phyloP scores from a whole-genome alignment of 495 filamentous ascomycete species.

The Elasticomyces elasticus region DNA sequence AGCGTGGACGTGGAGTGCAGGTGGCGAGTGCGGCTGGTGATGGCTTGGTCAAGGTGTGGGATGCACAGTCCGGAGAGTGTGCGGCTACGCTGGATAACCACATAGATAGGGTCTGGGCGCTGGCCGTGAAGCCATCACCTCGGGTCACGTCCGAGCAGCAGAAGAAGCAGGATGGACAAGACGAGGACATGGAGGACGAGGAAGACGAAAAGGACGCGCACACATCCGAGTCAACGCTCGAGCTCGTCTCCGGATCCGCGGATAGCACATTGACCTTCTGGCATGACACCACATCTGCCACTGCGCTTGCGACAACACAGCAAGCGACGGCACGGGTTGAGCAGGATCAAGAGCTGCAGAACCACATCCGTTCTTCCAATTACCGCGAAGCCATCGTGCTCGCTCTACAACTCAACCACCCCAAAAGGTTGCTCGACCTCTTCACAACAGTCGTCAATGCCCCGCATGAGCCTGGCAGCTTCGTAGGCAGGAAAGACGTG shows the following conservation, averaged over 20 bases:
- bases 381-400: constrained; percentile 89
- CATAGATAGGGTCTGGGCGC: constrained; percentile 82
- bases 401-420: constrained; percentile 86
- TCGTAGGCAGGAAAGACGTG: constrained; percentile 67
- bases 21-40: constrained; percentile 86
- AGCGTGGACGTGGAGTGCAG: constrained; percentile 39
- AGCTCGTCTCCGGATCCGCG: constrained; percentile 74
- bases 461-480: constrained; percentile 48
- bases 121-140: constrained; percentile 56
- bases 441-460: constrained; percentile 64
- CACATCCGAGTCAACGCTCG: not conserved
- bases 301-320: constrained; percentile 55
- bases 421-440: constrained; percentile 68
- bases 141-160: constrained; percentile 15
- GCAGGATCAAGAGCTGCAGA: constrained; percentile 84
- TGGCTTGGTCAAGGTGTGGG: constrained; percentile 95
- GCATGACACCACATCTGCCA: constrained; percentile 80
- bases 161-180: constrained; percentile 2
- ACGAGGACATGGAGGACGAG: not conserved
- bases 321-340: constrained; percentile 73
- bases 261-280: constrained; percentile 91
- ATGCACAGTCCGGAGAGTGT: constrained; percentile 65
- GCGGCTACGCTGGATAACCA: constrained; percentile 91
- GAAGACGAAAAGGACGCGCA: not conserved
- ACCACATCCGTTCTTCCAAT: constrained; percentile 72